These are phyloP conservation scores for Fusarium fujikuroi DNA, from an alignment of 2,329 filamentous ascomycete species.

Conservation along the genomic window DNA sequence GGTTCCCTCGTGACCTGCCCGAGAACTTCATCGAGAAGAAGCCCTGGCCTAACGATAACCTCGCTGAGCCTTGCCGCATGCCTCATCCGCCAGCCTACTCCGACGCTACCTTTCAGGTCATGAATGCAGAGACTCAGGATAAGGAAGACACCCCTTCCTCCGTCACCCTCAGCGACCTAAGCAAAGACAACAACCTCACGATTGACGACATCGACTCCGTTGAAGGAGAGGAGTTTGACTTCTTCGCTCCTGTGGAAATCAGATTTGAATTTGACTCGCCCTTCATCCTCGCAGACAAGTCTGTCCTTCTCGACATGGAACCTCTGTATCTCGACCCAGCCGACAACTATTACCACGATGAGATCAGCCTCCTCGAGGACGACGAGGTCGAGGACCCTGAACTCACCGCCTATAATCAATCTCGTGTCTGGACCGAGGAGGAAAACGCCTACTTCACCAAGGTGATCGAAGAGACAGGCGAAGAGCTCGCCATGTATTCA, in stretches of 20 bases:
- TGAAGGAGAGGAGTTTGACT: background rate
- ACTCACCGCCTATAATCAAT: background rate
- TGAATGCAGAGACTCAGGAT: background rate
- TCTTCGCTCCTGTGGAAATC: background rate
- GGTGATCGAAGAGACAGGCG: background rate
- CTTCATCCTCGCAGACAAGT: background rate
- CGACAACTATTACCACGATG: background rate
- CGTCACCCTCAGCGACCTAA: background rate
- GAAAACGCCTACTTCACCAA: background rate
- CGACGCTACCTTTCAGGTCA: background rate
- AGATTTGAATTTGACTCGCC: background rate
- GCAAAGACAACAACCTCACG: background rate
- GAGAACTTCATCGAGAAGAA: background rate
- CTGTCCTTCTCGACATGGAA: background rate
- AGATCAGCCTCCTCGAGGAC: background rate
- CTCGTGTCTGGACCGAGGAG: background rate
- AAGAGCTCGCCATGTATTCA: background rate
- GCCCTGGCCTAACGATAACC: constrained; percentile 16
- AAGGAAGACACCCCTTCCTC: background rate
- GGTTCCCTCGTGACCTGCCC: constrained; percentile 21
- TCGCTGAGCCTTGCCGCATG: background rate
- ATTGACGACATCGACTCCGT: background rate
- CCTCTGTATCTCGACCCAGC: background rate
- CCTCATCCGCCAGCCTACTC: background rate
- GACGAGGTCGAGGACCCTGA: background rate